Percentiles rank a stretch among this genome's conserved stretches.
These are phyloP conservation scores for Ophiosphaerella korrae DNA, from an alignment of 2,329 filamentous ascomycete genomes.

Conservation along the genomic window DNA sequence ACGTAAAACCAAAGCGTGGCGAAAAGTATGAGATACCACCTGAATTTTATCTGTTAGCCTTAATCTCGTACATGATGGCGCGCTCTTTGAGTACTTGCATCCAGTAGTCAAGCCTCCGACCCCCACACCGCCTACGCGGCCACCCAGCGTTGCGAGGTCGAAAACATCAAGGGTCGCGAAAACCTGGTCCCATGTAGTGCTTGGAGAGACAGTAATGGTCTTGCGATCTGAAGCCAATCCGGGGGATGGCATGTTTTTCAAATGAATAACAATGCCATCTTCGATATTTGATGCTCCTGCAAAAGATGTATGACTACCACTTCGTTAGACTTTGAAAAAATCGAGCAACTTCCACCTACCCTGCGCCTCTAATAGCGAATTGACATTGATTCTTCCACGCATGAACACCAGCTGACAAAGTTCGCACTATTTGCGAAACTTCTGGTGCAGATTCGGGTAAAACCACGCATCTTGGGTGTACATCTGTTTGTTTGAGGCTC, in stretches of 20 bases:
- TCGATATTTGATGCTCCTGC: conserved; percentile 1
- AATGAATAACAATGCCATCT: not conserved
- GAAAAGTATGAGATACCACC: not conserved
- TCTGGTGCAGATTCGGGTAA: not conserved
- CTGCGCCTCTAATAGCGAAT: conserved; percentile 1
- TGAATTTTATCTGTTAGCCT: not conserved
- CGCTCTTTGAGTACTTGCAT: not conserved
- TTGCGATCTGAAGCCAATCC: not conserved
- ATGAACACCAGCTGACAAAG: not conserved
- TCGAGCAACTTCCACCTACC: not conserved
- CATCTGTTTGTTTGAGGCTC: not conserved
- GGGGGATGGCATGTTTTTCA: not conserved
- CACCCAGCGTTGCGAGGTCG: conserved; percentile 1
- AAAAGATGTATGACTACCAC: not conserved
- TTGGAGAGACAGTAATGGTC: not conserved
- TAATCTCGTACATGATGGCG: too few relatives aligned
- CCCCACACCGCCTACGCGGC: not conserved
- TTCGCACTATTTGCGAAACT: not conserved
- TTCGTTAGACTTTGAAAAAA: not conserved
- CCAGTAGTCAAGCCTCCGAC: conserved; percentile 1
- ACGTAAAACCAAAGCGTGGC: not conserved
- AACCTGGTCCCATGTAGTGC: not conserved
- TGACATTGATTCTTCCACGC: not conserved
- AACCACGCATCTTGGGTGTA: not conserved
- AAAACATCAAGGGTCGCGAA: not conserved